Conservation (phyloP, 164 flowering plant genomes). For the Dillenia turbinata region DNA sequence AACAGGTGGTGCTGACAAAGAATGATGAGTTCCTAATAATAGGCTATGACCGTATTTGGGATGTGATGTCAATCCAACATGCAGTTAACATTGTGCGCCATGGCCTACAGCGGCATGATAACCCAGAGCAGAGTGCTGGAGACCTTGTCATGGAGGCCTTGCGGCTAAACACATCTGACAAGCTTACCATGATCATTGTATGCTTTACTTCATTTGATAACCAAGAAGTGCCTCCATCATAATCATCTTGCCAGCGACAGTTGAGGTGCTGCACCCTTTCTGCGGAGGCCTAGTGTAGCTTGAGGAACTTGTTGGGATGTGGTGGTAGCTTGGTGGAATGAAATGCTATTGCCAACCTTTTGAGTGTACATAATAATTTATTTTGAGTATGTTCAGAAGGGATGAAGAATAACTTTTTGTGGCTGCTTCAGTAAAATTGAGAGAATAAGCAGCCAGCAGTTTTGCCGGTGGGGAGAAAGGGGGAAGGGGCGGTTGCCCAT, state of each 20-base stretch:
- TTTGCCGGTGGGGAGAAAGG: constrained; percentile 19
- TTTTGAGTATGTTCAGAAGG: background rate
- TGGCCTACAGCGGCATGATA: constrained; percentile 60
- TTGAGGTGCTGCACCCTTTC: constrained; percentile 60
- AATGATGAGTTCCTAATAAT: constrained; percentile 88
- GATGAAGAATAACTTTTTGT: constrained; percentile 8
- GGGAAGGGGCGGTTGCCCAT: background rate
- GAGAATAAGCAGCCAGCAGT: constrained; percentile 27
- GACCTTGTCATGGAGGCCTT: constrained; percentile 73
- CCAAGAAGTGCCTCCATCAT: constrained; percentile 12
- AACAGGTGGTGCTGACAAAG: constrained; percentile 49
- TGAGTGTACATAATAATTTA: constrained; percentile 11
- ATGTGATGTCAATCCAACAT: constrained; percentile 80
- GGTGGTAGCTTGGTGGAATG: constrained; percentile 5
- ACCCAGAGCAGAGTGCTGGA: constrained; percentile 71
- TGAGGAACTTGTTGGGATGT: constrained; percentile 49
- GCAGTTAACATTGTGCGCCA: constrained; percentile 71
- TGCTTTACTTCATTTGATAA: constrained; percentile 49
- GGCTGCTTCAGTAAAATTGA: constrained; percentile 22
- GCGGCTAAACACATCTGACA: constrained; percentile 54
- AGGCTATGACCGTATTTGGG: constrained; percentile 95
- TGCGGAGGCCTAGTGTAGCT: constrained; percentile 52
- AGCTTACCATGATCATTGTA: constrained; percentile 73
- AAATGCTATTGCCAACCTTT: background rate
- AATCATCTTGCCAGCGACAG: constrained; percentile 28